Conservation (phyloP, 768 basidiomycete species). For the Galerina sulciceps region DNA sequence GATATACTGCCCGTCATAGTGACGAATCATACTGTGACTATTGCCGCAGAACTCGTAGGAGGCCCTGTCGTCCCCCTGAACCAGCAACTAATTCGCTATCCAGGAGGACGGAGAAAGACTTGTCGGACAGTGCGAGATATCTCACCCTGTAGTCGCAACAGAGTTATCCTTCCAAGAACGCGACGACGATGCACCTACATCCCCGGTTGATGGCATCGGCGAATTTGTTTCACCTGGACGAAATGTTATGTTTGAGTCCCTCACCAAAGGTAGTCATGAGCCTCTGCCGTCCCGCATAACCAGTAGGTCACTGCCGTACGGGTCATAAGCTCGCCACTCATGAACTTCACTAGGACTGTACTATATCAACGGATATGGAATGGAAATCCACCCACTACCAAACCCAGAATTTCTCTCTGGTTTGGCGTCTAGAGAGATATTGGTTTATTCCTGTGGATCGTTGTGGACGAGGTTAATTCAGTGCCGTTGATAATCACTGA, state of each 20-base stretch:
- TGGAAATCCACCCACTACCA: slow-evolving; percentile 89
- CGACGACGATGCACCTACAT: slow-evolving; percentile 40
- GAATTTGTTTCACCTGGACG: slow-evolving; percentile 47
- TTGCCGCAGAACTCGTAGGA: slow-evolving; percentile 85
- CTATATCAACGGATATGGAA: slow-evolving; percentile 91
- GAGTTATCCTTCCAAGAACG: slow-evolving; percentile 30
- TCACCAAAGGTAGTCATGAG: slow-evolving; percentile 56
- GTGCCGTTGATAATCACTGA: neutral
- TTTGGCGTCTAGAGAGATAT: slow-evolving; percentile 60
- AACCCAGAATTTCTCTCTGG: slow-evolving; percentile 79
- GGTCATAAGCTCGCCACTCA: neutral
- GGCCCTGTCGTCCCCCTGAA: neutral
- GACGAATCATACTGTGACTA: slow-evolving; percentile 95
- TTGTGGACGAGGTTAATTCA: slow-evolving; percentile 82
- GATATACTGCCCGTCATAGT: slow-evolving; percentile 90
- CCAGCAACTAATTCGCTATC: slow-evolving; percentile 1
- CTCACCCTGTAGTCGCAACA: slow-evolving; percentile 67
- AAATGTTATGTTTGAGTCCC: slow-evolving; percentile 71
- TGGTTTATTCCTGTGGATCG: slow-evolving; percentile 94
- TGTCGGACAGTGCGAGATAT: slow-evolving; percentile 93
- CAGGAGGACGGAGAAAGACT: slow-evolving; percentile 78
- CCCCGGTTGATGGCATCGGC: slow-evolving; percentile 60
- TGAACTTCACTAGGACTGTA: slow-evolving; percentile 59
- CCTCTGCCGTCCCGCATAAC: slow-evolving; percentile 62
- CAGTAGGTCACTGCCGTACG: slow-evolving; percentile 48